phyloP scores from a whole-genome alignment of 352 stramenopile genomes.

The Globisporangium takayamanum region DNA sequence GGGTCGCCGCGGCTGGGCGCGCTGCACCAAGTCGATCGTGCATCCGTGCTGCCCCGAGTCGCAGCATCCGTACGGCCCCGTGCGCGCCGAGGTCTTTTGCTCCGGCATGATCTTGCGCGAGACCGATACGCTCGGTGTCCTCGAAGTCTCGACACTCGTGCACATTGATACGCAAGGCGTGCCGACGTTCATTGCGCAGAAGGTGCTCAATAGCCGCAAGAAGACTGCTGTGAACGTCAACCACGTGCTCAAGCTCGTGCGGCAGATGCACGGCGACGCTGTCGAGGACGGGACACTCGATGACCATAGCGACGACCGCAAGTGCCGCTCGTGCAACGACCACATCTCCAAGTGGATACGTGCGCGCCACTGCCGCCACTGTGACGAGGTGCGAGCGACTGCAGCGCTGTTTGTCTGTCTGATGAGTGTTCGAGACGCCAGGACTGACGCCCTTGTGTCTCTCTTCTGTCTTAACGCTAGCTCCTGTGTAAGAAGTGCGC shows the following conservation, averaged over 20 bases:
- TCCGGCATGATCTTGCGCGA: conserved; percentile 59
- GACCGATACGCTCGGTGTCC: conserved; percentile 40
- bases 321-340: conserved; percentile 46
- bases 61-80: conserved; percentile 41
- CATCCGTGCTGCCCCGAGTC: conserved; percentile 54
- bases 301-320: conserved; percentile 16
- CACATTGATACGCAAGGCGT: conserved; percentile 42
- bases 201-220: conserved; percentile 38
- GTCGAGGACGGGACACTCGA: conserved; percentile 12
- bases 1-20: conserved; percentile 55
- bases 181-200: conserved; percentile 40
- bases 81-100: conserved; percentile 45
- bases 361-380: conserved; percentile 54
- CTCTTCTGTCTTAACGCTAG: conserved; percentile 22
- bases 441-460: neutral
- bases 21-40: conserved; percentile 56
- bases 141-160: conserved; percentile 53
- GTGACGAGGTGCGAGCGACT: conserved; percentile 18
- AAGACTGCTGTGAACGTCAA: conserved; percentile 44
- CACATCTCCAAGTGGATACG: conserved; percentile 60
- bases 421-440: neutral
- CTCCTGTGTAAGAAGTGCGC: conserved; percentile 60
- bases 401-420: neutral
- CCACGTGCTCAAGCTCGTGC: conserved; percentile 60
- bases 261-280: conserved; percentile 19